Conservation (phyloP, 2,329 filamentous ascomycete genomes). For the Seiridium cupressi region DNA sequence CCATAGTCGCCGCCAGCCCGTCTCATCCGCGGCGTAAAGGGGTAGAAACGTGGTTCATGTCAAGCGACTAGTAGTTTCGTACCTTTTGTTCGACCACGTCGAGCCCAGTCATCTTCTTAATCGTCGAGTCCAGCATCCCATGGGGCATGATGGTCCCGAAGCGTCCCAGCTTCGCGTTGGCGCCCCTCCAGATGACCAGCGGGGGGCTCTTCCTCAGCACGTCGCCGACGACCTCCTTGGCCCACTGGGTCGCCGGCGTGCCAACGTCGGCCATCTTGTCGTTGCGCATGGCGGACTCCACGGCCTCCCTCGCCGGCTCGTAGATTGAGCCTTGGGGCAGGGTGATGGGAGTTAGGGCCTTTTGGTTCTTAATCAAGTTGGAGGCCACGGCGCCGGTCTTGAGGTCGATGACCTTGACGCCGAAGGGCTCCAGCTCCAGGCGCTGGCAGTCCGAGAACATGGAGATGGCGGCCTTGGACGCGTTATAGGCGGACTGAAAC, state of each 20-base stretch:
- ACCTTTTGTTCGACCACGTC: constrained; percentile 13
- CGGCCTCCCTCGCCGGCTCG: constrained; percentile 9
- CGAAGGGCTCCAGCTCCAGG: constrained; percentile 42
- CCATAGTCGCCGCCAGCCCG: no score
- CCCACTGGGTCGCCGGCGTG: constrained; percentile 14
- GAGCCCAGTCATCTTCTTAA: constrained; percentile 14
- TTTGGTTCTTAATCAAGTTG: constrained; percentile 14
- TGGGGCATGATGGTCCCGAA: constrained; percentile 11
- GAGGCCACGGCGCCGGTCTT: constrained; percentile 32
- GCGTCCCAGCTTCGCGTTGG: constrained; percentile 8
- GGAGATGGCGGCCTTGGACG: constrained; percentile 43
- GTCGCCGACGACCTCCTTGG: constrained; percentile 11
- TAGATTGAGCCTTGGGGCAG: constrained; percentile 15
- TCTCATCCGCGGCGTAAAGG: no score
- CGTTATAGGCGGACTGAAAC: constrained; percentile 24
- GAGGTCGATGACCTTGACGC: constrained; percentile 37
- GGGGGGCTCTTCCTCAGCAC: constrained; percentile 9
- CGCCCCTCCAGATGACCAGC: constrained; percentile 10
- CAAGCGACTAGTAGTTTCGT: constrained; percentile 3
- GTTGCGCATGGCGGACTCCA: constrained; percentile 5
- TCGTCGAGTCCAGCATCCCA: constrained; percentile 11
- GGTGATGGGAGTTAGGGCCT: constrained; percentile 21
- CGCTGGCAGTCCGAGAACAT: constrained; percentile 42
- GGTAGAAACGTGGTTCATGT: background rate
- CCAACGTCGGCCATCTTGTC: constrained; percentile 9